These are phyloP conservation scores for Botrytis pseudocinerea DNA, from an alignment of 2,329 filamentous ascomycete species.

Conservation along the genomic window DNA sequence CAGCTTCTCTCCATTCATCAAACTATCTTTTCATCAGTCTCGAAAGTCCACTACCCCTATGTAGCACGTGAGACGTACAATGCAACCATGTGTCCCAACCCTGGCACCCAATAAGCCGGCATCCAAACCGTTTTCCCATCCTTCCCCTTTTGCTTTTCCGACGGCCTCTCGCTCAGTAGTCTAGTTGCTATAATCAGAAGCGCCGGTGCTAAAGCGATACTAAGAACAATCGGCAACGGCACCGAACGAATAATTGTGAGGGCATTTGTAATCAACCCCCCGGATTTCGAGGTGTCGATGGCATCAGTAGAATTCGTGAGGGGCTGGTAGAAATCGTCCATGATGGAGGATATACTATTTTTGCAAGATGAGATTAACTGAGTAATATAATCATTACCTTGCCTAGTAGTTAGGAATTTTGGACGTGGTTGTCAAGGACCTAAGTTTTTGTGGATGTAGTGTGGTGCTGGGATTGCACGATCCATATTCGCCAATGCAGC, in stretches of 20 bases:
- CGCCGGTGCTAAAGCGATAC: conserved; percentile 31
- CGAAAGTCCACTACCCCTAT: neutral
- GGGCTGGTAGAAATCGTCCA: conserved; percentile 34
- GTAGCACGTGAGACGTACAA: conserved; percentile 46
- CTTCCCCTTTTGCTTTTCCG: conserved; percentile 16
- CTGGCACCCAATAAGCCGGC: conserved; percentile 60
- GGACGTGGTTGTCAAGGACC: neutral
- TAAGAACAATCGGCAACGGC: conserved; percentile 27
- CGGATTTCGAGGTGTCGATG: neutral
- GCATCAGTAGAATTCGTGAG: neutral
- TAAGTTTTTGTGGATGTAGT: neutral
- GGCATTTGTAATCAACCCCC: conserved; percentile 18
- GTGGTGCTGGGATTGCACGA: conserved; percentile 10
- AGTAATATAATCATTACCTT: neutral
- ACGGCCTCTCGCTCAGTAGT: conserved; percentile 31
- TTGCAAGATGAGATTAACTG: neutral
- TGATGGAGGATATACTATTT: conserved; percentile 9
- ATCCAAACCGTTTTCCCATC: conserved; percentile 45
- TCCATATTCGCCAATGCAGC: neutral
- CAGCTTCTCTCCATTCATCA: conserved; percentile 33
- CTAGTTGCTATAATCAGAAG: conserved; percentile 33
- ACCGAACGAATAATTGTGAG: conserved; percentile 20
- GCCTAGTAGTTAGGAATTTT: neutral
- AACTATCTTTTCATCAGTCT: conserved; percentile 31
- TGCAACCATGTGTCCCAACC: conserved; percentile 53